phyloP scores from a whole-genome alignment of 225 moss, liverwort and hornwort species.

The Polytrichum formosum region DNA sequence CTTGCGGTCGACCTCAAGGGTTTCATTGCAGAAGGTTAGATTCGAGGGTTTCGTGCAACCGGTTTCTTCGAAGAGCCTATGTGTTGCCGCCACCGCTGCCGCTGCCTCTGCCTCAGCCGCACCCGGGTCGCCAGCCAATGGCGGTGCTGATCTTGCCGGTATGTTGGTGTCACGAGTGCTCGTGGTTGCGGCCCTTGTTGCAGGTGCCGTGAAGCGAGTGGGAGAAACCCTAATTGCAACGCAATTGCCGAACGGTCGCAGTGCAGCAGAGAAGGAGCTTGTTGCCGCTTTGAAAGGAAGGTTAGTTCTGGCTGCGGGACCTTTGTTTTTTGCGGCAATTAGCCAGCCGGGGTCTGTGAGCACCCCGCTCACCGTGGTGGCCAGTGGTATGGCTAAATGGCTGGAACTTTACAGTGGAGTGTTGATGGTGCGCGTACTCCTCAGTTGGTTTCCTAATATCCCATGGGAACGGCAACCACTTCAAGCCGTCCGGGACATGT shows the following conservation, averaged over 20 bases:
- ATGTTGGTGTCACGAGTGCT: constrained; percentile 25
- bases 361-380: constrained; percentile 96
- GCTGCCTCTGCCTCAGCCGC: too few species aligned
- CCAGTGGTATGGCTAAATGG: constrained; percentile 99
- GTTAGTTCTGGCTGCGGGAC: constrained; percentile 74
- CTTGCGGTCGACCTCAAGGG: not conserved
- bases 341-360: constrained; percentile 78
- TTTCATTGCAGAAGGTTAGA: not conserved
- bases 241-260: constrained; percentile 27
- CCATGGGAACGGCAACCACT: constrained; percentile 98
- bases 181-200: constrained; percentile 23
- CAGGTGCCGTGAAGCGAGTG: constrained; percentile 27
- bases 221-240: constrained; percentile 24
- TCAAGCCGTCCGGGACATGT: constrained; percentile 98
- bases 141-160: not conserved
- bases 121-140: not conserved
- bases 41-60: not conserved
- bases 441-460: constrained; percentile 99
- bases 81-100: not conserved
- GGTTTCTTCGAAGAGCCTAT: not conserved
- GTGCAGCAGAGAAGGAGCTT: constrained; percentile 64
- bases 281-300: constrained; percentile 75
- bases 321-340: constrained; percentile 73
- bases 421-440: constrained; percentile 93
- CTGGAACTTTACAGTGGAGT: constrained; percentile 98